A percentile compares a stretch with the other conserved stretches of the same genome.
These are phyloP conservation scores for Malus hybrid DNA, from an alignment of 331 rosid genomes.

Conservation along the genomic window DNA sequence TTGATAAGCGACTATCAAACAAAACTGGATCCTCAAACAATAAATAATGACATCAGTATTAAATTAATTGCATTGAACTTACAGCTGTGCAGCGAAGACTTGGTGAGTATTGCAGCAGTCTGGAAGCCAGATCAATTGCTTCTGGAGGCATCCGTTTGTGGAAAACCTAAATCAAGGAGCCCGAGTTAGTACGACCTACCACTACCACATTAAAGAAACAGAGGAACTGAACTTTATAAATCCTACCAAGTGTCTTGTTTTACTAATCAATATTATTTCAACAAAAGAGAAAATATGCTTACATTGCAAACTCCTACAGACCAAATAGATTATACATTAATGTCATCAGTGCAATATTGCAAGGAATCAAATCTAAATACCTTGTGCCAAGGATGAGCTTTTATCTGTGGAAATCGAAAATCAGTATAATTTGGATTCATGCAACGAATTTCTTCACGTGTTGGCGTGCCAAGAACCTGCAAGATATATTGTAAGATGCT, in stretches of 20 bases:
- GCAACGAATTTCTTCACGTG: constrained; percentile 97
- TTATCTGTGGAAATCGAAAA: constrained; percentile 68
- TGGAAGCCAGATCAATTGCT: constrained; percentile 89
- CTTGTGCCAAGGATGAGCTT: constrained; percentile 64
- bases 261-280: background rate
- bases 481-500: constrained; percentile 14
- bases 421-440: constrained; percentile 95
- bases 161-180: constrained; percentile 53
- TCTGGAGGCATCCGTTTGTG: constrained; percentile 98
- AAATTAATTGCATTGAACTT: constrained; percentile 24
- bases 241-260: background rate
- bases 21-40: background rate
- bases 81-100: constrained; percentile 95
- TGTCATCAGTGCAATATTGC: background rate
- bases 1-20: no score
- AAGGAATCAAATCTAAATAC: constrained; percentile 27
- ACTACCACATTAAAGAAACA: constrained; percentile 62
- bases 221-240: background rate
- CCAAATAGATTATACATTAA: background rate
- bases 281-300: background rate
- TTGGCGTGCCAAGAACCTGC: constrained; percentile 95
- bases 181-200: constrained; percentile 33
- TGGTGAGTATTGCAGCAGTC: constrained; percentile 91
- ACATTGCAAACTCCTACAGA: background rate
- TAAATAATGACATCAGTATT: background rate